Evolutionary conservation across 352 stramenopile species (phyloP).

Genomic region (Stramenopiles sp.): DNA sequence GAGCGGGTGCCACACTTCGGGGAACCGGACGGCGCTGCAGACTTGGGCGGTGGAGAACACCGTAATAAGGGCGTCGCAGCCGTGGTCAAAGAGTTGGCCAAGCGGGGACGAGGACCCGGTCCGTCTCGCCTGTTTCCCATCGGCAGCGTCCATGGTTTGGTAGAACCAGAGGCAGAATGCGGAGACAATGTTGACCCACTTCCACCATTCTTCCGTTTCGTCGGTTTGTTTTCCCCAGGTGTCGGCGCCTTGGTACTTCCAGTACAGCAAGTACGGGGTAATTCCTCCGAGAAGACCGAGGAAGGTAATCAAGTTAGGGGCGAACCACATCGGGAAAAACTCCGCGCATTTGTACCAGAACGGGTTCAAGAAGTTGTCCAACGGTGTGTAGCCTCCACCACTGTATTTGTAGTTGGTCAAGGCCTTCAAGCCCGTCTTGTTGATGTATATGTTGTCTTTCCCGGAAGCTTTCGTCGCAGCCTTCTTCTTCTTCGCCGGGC

Average conservation of each 20-base stretch:
- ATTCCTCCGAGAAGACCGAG: not conserved
- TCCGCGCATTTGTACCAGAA: not conserved
- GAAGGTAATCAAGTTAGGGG: not conserved
- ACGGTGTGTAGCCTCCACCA: not conserved
- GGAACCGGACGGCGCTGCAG: not conserved
- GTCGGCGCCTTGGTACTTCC: no score
- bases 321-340: not conserved
- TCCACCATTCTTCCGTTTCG: constrained; percentile 28
- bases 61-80: constrained; percentile 54
- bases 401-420: constrained; percentile 6
- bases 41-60: constrained; percentile 25
- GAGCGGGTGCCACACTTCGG: not conserved
- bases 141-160: constrained; percentile 55
- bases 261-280: not conserved
- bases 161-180: constrained; percentile 45
- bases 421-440: no score
- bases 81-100: constrained; percentile 54
- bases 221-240: no score
- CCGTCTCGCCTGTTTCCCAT: constrained; percentile 58
- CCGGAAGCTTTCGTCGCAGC: no score
- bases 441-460: no score
- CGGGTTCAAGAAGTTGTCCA: not conserved
- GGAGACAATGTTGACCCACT: constrained; percentile 44
- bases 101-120: constrained; percentile 58
- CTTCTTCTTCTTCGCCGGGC: no score